phyloP scores from a whole-genome alignment of 139 green algal species.

The Mychonastes homosphaera region DNA sequence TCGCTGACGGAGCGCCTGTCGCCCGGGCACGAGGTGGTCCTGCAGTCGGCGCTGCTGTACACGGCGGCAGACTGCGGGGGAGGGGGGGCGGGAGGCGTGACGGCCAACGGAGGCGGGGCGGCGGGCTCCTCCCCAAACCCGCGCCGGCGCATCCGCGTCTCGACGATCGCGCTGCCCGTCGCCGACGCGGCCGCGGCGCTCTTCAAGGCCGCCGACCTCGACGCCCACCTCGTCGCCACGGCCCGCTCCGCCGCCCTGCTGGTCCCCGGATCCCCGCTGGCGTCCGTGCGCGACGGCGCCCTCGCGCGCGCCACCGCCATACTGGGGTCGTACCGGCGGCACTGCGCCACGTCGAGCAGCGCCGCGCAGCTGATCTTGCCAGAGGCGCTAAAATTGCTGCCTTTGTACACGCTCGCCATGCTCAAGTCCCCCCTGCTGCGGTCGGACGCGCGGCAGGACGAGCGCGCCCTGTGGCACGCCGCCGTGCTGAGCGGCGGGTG shows the following conservation, averaged over 20 bases:
- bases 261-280: slow-evolving; percentile 19
- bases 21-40: slow-evolving; percentile 37
- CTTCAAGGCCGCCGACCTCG: slow-evolving; percentile 77
- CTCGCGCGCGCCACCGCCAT: slow-evolving; percentile 25
- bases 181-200: slow-evolving; percentile 47
- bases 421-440: slow-evolving; percentile 63
- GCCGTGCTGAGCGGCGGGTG: slow-evolving; percentile 42
- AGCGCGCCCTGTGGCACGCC: slow-evolving; percentile 4
- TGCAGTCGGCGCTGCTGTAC: slow-evolving; percentile 82
- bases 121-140: no score
- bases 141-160: slow-evolving; percentile 60
- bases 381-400: slow-evolving; percentile 84
- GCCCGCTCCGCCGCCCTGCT: slow-evolving; percentile 15
- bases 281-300: slow-evolving; percentile 38
- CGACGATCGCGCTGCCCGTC: slow-evolving; percentile 68
- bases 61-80: slow-evolving; percentile 45
- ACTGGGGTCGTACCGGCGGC: slow-evolving; percentile 53
- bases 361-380: slow-evolving; percentile 80
- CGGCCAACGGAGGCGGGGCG: no score
- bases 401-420: slow-evolving; percentile 66
- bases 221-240: slow-evolving; percentile 51
- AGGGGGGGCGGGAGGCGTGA: no score
- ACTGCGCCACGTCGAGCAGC: slow-evolving; percentile 52
- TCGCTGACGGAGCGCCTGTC: slow-evolving; percentile 28
- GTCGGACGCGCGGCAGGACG: slow-evolving; percentile 21